Conservation (phyloP, 2,329 filamentous ascomycete genomes). For the Cercospora janseana region DNA sequence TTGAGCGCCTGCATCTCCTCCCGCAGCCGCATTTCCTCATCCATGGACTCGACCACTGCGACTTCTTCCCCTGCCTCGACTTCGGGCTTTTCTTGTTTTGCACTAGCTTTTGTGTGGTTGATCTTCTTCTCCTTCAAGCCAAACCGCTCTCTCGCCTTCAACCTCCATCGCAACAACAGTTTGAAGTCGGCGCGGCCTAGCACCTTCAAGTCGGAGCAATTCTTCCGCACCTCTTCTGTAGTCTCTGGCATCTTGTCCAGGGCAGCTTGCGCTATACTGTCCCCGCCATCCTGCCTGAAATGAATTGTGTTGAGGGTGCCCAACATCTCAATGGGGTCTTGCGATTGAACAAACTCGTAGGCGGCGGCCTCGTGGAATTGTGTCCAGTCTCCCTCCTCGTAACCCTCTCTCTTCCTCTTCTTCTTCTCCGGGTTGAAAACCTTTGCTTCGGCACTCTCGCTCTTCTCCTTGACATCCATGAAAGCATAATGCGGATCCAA, state of each 20-base stretch:
- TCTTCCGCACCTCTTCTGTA: constrained; percentile 73
- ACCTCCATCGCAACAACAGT: constrained; percentile 79
- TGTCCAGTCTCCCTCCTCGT: constrained; percentile 91
- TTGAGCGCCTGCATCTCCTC: constrained; percentile 80
- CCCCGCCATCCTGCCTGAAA: constrained; percentile 72
- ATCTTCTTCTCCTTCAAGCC: constrained; percentile 75
- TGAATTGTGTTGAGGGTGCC: constrained; percentile 80
- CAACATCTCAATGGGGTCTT: constrained; percentile 88
- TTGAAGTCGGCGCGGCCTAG: constrained; percentile 94
- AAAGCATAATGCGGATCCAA: constrained; percentile 88
- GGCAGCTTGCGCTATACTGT: constrained; percentile 80
- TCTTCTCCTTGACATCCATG: constrained; percentile 79
- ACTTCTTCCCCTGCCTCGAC: constrained; percentile 58
- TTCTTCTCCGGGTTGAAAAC: constrained; percentile 97
- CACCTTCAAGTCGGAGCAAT: constrained; percentile 82
- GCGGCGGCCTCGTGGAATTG: constrained; percentile 87
- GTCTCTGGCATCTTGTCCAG: constrained; percentile 84
- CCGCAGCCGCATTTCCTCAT: constrained; percentile 88
- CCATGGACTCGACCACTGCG: constrained; percentile 82
- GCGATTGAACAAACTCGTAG: constrained; percentile 90
- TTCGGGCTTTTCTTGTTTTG: constrained; percentile 41
- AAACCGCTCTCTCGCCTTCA: constrained; percentile 87
- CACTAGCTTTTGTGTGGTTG: constrained; percentile 31
- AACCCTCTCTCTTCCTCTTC: constrained; percentile 96
- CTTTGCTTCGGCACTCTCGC: constrained; percentile 93